phyloP scores from a whole-genome alignment of 1,284 basidiomycete species.

The Tilletia walkeri region DNA sequence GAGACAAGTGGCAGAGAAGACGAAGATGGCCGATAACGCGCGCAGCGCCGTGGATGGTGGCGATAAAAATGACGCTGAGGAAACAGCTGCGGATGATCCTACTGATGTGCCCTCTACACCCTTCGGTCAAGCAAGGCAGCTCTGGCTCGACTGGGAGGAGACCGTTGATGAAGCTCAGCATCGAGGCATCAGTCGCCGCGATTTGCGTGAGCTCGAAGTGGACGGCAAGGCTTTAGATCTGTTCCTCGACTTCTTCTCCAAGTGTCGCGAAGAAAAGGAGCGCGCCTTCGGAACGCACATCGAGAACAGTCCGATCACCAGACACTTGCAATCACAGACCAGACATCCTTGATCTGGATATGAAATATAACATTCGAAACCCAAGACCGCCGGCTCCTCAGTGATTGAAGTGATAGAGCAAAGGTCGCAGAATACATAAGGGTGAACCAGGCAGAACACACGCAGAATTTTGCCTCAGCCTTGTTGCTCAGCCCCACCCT shows the following conservation, averaged over 20 bases:
- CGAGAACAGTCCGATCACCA: background rate
- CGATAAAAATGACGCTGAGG: background rate
- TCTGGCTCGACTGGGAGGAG: conserved; percentile 14
- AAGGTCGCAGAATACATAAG: background rate
- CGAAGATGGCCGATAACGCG: background rate
- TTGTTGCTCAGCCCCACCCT: background rate
- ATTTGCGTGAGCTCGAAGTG: background rate
- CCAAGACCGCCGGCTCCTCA: background rate
- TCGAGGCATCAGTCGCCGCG: background rate
- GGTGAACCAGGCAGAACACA: background rate
- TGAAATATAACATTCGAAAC: background rate
- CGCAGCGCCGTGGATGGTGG: background rate
- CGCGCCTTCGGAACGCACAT: background rate
- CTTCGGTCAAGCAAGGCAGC: conserved; percentile 3
- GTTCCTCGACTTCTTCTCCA: background rate
- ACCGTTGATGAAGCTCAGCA: background rate
- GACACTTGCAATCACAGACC: background rate
- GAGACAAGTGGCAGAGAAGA: background rate
- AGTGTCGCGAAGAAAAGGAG: background rate
- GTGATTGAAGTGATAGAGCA: background rate
- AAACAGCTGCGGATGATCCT: background rate
- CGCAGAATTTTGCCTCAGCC: background rate
- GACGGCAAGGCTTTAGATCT: background rate
- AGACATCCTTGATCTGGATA: background rate
- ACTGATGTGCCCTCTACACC: background rate